A percentile compares a stretch with the other conserved stretches of the same genome.
These are phyloP conservation scores for Zasmidium angulare DNA, from an alignment of 2,329 filamentous ascomycete species.

Conservation along the genomic window DNA sequence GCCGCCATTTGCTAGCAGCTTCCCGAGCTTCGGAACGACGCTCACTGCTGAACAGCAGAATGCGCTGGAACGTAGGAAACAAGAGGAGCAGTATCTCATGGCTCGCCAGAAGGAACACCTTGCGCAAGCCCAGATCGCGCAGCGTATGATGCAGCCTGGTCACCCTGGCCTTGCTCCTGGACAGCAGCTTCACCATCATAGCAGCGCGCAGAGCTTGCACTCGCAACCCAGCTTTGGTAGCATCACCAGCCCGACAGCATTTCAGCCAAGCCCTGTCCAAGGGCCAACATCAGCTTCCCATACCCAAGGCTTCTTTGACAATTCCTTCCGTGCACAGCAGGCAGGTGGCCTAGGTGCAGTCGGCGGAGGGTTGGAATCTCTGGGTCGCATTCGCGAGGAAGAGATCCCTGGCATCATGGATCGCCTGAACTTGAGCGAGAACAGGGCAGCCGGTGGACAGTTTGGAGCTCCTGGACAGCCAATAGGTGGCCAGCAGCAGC, in stretches of 20 bases:
- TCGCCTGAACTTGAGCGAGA: conserved; percentile 60
- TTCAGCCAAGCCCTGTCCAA: conserved; percentile 61
- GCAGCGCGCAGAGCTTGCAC: conserved; percentile 91
- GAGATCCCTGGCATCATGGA: conserved; percentile 66
- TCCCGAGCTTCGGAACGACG: conserved; percentile 94
- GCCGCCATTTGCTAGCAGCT: conserved; percentile 87
- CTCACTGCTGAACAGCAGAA: conserved; percentile 98
- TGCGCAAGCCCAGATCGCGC: conserved; percentile 78
- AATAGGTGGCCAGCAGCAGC: conserved; percentile 47
- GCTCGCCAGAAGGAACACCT: conserved; percentile 93
- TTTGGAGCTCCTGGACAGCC: conserved; percentile 48
- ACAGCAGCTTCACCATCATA: conserved; percentile 82
- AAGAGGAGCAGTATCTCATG: conserved; percentile 97
- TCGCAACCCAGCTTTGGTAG: conserved; percentile 96
- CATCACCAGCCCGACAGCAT: conserved; percentile 75
- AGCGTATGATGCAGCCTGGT: conserved; percentile 61
- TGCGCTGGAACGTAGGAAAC: conserved; percentile 90
- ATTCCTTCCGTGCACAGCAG: conserved; percentile 44
- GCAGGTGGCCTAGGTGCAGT: conserved; percentile 45
- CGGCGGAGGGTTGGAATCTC: conserved; percentile 44
- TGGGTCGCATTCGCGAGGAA: conserved; percentile 62
- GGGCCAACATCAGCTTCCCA: conserved; percentile 30
- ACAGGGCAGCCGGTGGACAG: conserved; percentile 49
- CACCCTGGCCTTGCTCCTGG: conserved; percentile 42
- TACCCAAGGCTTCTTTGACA: conserved; percentile 70